Evolutionary conservation across 352 stramenopile species (phyloP), one percentile per base, ranked within the genome.

Genomic region (Globisporangium echinulatum): DNA sequence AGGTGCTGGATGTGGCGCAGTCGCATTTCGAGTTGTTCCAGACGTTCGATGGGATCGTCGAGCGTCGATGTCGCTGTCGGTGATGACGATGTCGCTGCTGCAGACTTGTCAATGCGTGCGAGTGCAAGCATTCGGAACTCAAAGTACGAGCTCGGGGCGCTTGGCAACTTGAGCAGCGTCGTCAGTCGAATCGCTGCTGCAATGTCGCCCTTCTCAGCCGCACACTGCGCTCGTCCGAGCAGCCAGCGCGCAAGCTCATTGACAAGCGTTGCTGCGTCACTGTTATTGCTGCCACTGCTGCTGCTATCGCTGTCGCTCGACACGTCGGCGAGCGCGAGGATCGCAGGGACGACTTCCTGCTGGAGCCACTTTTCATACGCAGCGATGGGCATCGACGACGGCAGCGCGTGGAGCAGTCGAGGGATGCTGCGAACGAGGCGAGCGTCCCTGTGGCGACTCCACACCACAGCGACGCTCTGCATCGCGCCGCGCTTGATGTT

Each of bases 1-100:
- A 91, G 64, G 52, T 73, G 54, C 15, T 82, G 70, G 50, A 91
- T 79, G 50, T 91, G 71, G 10, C 58, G 64, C 15, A 91, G 67
- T n/a, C 82, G 72, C 50, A 67, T 49, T 7, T 52, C 52, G 19
- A 90, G 49, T 0, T 58, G 19, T 3, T 82, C 70, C 17, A 90
- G 59, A 37, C 58, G 39, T 15, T 69, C 42, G 50, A 74, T 58
- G 19, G 13, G 25, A 38, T 54, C 33, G 14, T 52, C 11, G 15
- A 17, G 13, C 9, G 7, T 49, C 15, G 46, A 49, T 49, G 14
- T 79, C 63, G 17, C 83, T 54, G 25, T 25, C 25, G 25, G 25
- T 25, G 25, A 25, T 25, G 25, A 25, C 25, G 25, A 25, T 25
- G 25, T 25, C 25, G 25, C 25, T 25, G 25, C 25, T 25, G 25